Evolutionary conservation across 306 rosid species (phyloP), one percentile per base, ranked within the genome.

Genomic region (Prunus dulcis): DNA sequence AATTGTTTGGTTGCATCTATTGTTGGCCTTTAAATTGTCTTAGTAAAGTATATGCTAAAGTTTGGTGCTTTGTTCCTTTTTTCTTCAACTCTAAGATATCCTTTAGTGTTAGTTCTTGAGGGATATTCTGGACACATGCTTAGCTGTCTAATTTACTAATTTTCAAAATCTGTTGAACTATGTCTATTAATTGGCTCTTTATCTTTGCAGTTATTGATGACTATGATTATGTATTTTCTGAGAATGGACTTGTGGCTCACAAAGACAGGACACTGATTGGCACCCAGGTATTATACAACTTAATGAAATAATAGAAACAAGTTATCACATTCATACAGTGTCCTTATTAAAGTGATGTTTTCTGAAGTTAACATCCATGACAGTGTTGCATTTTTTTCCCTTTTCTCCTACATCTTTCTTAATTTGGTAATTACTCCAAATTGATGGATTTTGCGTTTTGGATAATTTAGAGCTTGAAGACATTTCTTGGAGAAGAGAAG

Each of bases 171-270:
- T 56, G 22, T 7, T 2, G n/a, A 4, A 52, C 28, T 45, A 3
- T 61, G 32, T 43, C 41, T 64, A 49, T 66, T 64, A 76, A 55
- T 60, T 12, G 22, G 47, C 32, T 73, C 46, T 43, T 73, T 84
- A 43, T 82, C 34, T 72, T 22, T 82, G 91, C 90, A 95, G 98
- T 94, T 82, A 81, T 73, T 69, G 69, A 49, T 82, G 98, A 94
- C 82, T 85, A 91, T 63, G 98, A 94, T 85, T 94, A 78, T 81
- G 98, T 91, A 53, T 91, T 94, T 86, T 89, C 97, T 79, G 97
- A 94, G 83, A 94, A 94, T 66, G 97, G 98, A 49, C 97, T 94
- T 43, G 93, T 94, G 82, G 98, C 98, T 81, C 94, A 94, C 76
- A 88, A 91, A 84, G 88, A 82, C 43, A 93, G 96, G 81, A 82